Base-by-base conservation (phyloP, 2,329 filamentous ascomycete species). In the Fusarium sp. region DNA sequence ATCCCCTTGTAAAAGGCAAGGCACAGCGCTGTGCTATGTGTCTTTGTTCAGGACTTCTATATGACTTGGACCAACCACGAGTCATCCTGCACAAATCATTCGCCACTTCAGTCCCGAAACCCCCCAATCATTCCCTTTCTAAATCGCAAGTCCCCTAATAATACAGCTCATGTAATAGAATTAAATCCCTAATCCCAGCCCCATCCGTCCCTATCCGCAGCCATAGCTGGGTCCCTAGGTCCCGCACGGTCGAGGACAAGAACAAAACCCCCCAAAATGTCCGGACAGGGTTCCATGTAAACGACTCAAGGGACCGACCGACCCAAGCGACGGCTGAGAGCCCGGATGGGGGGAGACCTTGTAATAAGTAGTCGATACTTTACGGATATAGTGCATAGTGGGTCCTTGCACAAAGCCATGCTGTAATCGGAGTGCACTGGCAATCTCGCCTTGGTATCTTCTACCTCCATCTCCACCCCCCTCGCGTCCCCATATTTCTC, bases 221-320 rank as follows among this genome's bases (percentile, higher is more conserved):
- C 65, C 42, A 38, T 61, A 47, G 31, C 43, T 33, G 39, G 47
- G 22, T 36, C 40, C 42, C 43, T 33, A 34, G 47, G 22, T 36
- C 40, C 42, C 50, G 47, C 67, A 51, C 62, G 44, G 24, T 44
- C 7, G 45, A 54, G 40, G n/a, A 57, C 34, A 46, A 36, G 49
- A 61, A 62, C 52, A 64, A 61, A 50, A 58, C 19, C 34, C 46
- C 39, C 49, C 55, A 57, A 57, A 39, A 57, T 62, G 38, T 33
- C 40, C n/a, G 19, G 39, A 42, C 57, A 65, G 46, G 60, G 62
- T 65, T 63, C 58, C 22, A 44, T 40, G 42, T 34, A 45, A 46
- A 39, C 61, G 28, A 57, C 63, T 67, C 51, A 55, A 69, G 65
- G 64, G 65, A 67, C 63, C 36, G 65, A 67, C 63, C 36, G 39